These are phyloP conservation scores for Telopea speciosissima DNA, from an alignment of 177 flowering plant genomes.

Conservation along the genomic window DNA sequence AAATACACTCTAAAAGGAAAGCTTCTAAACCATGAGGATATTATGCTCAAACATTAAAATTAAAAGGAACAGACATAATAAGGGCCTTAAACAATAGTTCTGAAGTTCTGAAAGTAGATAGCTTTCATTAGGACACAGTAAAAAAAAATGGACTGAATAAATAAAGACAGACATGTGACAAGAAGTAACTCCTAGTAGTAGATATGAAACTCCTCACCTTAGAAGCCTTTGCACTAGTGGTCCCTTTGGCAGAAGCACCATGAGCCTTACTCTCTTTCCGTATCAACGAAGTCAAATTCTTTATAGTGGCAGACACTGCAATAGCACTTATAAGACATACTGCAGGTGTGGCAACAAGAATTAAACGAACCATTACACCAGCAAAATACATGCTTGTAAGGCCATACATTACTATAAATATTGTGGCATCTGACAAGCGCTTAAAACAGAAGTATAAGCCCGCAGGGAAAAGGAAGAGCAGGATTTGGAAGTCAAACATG, in stretches of 20 bases:
- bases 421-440: conserved; percentile 94
- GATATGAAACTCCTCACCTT: conserved; percentile 44
- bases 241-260: conserved; percentile 57
- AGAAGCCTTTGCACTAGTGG: conserved; percentile 49
- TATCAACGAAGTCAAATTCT: conserved; percentile 67
- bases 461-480: conserved; percentile 94
- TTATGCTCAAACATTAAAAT: background rate
- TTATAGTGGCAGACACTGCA: conserved; percentile 95
- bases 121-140: background rate
- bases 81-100: background rate
- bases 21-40: background rate
- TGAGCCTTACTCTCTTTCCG: conserved; percentile 55
- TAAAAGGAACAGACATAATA: background rate
- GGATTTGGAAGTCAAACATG: conserved; percentile 97
- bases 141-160: background rate
- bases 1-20: background rate
- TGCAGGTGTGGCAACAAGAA: conserved; percentile 98
- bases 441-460: conserved; percentile 98
- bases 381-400: conserved; percentile 99
- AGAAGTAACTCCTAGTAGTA: background rate
- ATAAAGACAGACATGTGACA: background rate
- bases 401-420: conserved; percentile 96
- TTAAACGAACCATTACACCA: conserved; percentile 98
- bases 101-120: background rate
- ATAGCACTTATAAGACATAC: conserved; percentile 94